phyloP scores from a whole-genome alignment of 331 rosid genomes.

The Erythrophleum ivorense region DNA sequence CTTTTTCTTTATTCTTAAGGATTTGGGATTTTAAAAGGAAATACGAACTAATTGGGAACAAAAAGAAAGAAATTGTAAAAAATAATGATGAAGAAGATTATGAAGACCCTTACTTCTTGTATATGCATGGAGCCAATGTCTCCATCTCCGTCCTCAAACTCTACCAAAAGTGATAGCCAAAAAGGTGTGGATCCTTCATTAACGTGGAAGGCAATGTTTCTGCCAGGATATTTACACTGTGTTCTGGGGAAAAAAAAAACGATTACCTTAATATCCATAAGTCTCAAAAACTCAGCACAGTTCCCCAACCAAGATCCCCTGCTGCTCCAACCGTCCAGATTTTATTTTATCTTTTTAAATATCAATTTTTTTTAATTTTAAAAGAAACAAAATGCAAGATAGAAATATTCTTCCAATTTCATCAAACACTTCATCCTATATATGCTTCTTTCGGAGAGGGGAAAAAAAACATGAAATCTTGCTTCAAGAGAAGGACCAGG shows the following conservation, averaged over 20 bases:
- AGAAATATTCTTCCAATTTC: no score
- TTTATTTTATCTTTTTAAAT: no score
- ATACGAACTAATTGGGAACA: neutral
- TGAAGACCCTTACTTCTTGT: conserved; percentile 56
- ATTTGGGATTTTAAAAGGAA: conserved; percentile 17
- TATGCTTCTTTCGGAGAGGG: no score
- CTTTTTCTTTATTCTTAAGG: neutral
- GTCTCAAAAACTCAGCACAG: neutral
- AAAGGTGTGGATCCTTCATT: conserved; percentile 92
- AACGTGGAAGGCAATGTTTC: conserved; percentile 79
- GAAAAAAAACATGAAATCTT: no score
- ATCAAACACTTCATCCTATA: no score
- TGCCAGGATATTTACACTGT: conserved; percentile 78
- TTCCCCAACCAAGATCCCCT: neutral
- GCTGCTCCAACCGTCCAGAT: no score
- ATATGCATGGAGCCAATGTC: conserved; percentile 88
- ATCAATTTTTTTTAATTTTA: no score
- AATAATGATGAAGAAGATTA: conserved; percentile 4
- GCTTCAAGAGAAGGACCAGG: no score
- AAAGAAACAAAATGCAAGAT: no score
- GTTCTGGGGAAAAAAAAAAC: conserved; percentile 54
- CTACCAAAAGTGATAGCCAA: conserved; percentile 85
- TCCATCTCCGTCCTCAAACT: conserved; percentile 94
- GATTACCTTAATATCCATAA: neutral
- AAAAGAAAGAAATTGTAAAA: neutral